Percentiles rank a stretch among this genome's conserved stretches.
Conservation (phyloP, 2,329 filamentous ascomycete genomes). For the Grosmannia serpens region DNA sequence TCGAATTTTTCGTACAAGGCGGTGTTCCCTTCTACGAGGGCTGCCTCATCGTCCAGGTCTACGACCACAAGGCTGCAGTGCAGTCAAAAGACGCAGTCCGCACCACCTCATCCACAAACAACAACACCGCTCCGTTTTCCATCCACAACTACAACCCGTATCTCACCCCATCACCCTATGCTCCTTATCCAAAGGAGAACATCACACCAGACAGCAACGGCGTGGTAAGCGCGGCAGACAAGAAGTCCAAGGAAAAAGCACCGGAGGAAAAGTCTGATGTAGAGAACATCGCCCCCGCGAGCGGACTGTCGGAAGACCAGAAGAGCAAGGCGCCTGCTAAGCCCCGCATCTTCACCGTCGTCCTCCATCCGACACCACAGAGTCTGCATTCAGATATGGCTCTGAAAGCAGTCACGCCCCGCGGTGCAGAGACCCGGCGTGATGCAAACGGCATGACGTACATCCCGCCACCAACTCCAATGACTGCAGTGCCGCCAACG, state of each 20-base stretch:
- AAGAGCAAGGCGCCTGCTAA: constrained; percentile 38
- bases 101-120: constrained; percentile 42
- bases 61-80: constrained; percentile 64
- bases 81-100: constrained; percentile 48
- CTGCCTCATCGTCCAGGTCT: constrained; percentile 87
- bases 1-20: constrained; percentile 61
- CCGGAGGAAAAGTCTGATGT: constrained; percentile 27
- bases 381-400: constrained; percentile 62
- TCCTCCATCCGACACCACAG: constrained; percentile 73
- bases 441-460: constrained; percentile 12
- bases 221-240: constrained; percentile 17
- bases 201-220: constrained; percentile 13
- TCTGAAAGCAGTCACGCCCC: constrained; percentile 64
- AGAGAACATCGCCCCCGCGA: constrained; percentile 42
- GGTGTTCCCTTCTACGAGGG: constrained; percentile 84
- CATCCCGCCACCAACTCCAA: constrained; percentile 57
- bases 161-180: constrained; percentile 79
- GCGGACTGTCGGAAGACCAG: constrained; percentile 32
- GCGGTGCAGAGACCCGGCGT: constrained; percentile 17
- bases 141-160: constrained; percentile 89
- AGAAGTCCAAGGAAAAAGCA: constrained; percentile 19
- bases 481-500: constrained; percentile 47
- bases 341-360: constrained; percentile 61
- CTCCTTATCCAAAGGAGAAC: constrained; percentile 55
- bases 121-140: constrained; percentile 60